Evolutionary conservation across 2,329 filamentous ascomycete genomes (phyloP).

Genomic region (Penicillium vulpinum): DNA sequence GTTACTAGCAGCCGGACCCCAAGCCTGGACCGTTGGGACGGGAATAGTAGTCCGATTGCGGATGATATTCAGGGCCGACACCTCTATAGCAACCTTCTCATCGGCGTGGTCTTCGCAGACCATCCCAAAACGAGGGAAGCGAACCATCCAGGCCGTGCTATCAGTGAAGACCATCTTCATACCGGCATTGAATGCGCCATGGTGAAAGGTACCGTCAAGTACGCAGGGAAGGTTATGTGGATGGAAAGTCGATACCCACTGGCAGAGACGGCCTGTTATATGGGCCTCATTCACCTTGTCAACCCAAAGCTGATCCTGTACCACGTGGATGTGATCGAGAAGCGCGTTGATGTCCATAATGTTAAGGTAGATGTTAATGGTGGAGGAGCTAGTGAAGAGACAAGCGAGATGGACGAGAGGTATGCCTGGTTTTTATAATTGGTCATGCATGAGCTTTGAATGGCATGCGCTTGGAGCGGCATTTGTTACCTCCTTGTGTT

Average conservation of each 20-base stretch:
- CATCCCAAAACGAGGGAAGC: conserved; percentile 33
- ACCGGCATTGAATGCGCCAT: conserved; percentile 36
- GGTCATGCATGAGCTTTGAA: no score
- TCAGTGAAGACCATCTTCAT: conserved; percentile 37
- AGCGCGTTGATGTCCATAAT: conserved; percentile 27
- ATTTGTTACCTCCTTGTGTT: no score
- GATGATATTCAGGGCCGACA: conserved; percentile 29
- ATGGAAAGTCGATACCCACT: conserved; percentile 40
- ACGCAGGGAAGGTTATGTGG: conserved; percentile 33
- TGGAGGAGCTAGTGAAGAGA: no score
- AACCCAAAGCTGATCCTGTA: conserved; percentile 24
- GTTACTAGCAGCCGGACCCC: conserved; percentile 30
- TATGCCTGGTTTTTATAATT: no score
- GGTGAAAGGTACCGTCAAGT: conserved; percentile 33
- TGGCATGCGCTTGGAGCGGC: no score
- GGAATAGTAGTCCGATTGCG: conserved; percentile 28
- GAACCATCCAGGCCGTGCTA: conserved; percentile 30
- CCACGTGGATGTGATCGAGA: conserved; percentile 21
- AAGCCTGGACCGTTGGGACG: conserved; percentile 29
- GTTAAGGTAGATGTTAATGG: neutral
- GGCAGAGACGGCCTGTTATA: conserved; percentile 20
- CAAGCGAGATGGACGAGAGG: no score
- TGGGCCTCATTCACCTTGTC: conserved; percentile 24
- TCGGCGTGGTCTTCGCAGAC: conserved; percentile 29
- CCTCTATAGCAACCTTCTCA: conserved; percentile 36